Evolutionary conservation across 139 green algal species (phyloP).

Genomic region (Yamagishiella unicocca): DNA sequence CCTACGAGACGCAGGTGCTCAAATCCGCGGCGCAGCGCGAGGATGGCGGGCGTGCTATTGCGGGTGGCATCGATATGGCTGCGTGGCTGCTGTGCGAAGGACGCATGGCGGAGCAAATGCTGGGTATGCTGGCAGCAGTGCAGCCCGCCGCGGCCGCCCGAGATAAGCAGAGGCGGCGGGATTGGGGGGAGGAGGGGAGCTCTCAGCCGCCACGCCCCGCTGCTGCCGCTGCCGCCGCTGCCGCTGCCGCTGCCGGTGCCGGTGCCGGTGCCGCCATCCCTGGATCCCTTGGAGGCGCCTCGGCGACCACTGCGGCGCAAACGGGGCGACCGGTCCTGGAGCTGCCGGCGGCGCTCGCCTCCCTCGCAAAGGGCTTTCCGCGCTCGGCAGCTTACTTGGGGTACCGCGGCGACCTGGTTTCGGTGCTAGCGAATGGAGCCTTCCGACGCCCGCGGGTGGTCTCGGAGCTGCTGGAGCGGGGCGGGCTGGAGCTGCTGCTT

Average conservation of each 20-base stretch:
- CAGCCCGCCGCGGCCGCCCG: slow-evolving; percentile 23
- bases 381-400: slow-evolving; percentile 68
- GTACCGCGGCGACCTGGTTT: slow-evolving; percentile 82
- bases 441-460: slow-evolving; percentile 47
- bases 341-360: neutral
- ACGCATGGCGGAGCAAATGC: neutral
- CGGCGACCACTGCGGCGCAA: neutral
- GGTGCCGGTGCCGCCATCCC: neutral
- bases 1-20: slow-evolving; percentile 13
- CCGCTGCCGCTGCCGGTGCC: neutral
- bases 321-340: neutral
- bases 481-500: slow-evolving; percentile 78
- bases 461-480: slow-evolving; percentile 48
- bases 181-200: neutral
- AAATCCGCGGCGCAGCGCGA: slow-evolving; percentile 26
- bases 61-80: slow-evolving; percentile 1
- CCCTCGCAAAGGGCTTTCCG: neutral
- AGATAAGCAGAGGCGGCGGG: neutral
- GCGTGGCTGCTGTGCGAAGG: slow-evolving; percentile 26
- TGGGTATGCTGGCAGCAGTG: slow-evolving; percentile 48
- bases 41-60: slow-evolving; percentile 16
- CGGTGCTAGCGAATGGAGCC: slow-evolving; percentile 75
- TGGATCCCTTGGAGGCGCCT: too few relatives aligned
- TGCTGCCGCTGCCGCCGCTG: too few relatives aligned
- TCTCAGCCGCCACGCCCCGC: slow-evolving; percentile 10